A percentile compares a stretch with the other conserved stretches of the same genome.
phyloP scores from a whole-genome alignment of 2,329 filamentous ascomycete genomes.

The Colletotrichum noveboracense region DNA sequence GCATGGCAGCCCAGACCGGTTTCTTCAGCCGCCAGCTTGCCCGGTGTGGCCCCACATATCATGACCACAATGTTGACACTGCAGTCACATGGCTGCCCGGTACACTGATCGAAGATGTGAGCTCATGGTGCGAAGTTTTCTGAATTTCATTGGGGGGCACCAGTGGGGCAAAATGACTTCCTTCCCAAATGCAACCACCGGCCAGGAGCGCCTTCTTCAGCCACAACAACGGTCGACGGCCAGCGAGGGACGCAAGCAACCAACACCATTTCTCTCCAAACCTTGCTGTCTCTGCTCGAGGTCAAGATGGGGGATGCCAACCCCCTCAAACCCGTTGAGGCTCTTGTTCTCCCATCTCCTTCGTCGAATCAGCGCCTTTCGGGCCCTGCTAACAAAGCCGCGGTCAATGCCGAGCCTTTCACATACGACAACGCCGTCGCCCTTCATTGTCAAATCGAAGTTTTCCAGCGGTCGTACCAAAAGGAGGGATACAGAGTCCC shows the following conservation, averaged over 20 bases:
- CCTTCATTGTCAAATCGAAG: neutral
- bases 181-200: neutral
- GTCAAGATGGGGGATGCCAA: neutral
- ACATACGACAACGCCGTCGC: neutral
- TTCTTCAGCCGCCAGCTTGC: no score
- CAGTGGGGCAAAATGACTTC: neutral
- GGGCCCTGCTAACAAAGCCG: neutral
- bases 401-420: neutral
- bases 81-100: neutral
- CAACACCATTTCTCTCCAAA: neutral
- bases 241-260: neutral
- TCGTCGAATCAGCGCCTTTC: neutral
- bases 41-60: neutral
- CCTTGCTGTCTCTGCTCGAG: neutral
- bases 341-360: neutral
- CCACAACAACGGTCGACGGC: neutral
- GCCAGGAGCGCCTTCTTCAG: neutral
- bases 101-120: neutral
- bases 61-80: neutral
- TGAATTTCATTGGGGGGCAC: neutral
- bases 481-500: neutral
- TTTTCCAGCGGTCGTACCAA: neutral
- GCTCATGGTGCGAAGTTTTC: neutral
- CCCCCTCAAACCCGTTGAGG: neutral
- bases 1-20: no score